Conservation (phyloP, 345 rosid species). For the Hibiscus mutabilis region DNA sequence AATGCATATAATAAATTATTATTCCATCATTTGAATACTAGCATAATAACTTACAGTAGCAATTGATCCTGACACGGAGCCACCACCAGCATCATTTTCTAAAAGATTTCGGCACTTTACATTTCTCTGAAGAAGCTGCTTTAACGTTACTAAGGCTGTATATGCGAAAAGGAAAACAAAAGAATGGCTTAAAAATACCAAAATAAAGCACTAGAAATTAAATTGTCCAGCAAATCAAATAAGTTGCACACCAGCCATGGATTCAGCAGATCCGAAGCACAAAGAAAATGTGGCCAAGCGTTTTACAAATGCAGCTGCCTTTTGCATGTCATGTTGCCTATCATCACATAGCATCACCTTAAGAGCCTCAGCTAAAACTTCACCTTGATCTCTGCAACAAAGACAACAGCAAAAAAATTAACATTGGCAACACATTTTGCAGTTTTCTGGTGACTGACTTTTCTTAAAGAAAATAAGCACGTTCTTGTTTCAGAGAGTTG, state of each 20-base stretch:
- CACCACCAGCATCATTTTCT: slow-evolving; percentile 98
- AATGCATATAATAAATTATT: not conserved
- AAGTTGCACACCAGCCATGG: slow-evolving; percentile 65
- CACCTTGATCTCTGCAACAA: slow-evolving; percentile 70
- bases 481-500: not conserved
- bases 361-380: slow-evolving; percentile 78
- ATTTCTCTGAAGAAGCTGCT: slow-evolving; percentile 73
- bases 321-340: slow-evolving; percentile 95
- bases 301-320: slow-evolving; percentile 92
- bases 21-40: slow-evolving; percentile 3
- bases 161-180: not conserved
- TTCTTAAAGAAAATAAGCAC: not conserved
- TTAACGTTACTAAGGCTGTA: slow-evolving; percentile 80
- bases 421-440: not conserved
- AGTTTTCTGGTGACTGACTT: no score
- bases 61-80: slow-evolving; percentile 85
- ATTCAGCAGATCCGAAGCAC: slow-evolving; percentile 77
- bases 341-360: slow-evolving; percentile 92
- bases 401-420: not conserved
- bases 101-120: slow-evolving; percentile 79
- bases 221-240: not conserved
- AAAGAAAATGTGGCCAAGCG: slow-evolving; percentile 83
- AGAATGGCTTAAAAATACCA: not conserved
- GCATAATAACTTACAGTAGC: slow-evolving; percentile 47
- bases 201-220: not conserved